Base-by-base conservation (phyloP, 129 eudicot genomes). In the Pulicaria dysenterica region DNA sequence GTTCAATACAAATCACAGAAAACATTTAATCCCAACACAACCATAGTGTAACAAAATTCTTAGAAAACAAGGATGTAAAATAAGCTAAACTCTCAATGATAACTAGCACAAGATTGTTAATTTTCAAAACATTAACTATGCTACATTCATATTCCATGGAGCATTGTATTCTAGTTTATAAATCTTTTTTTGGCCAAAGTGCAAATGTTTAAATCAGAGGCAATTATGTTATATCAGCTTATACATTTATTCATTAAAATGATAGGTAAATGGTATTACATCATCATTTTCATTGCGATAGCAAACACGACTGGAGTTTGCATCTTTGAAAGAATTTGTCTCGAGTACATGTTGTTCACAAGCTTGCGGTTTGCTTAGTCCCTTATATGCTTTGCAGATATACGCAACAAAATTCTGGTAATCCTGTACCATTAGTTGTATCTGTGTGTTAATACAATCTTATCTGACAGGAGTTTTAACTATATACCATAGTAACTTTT, bases 311-410 rank as follows among this genome's bases (percentile, higher is more conserved):
- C 43, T 51, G 5, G 83, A 72, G 81, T 77, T 68, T 38, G 64
- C 61, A 16, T 12, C 71, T 34, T 66, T 50, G 59, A 72, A 37
- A 56, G 67, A 79, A 50, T 73, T 75, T 43, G 76, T 70, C 56
- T 73, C 82, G 6, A 67, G 50, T 6, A 71, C 34, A 62, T 67
- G 69, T 66, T 44, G 80, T 47, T 40, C 62, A 77, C 98, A 92
- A 47, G 85, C 85, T 49, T 77, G 53, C 5, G 86, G 89, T 43
- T n/a, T 73, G 15, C 58, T 69, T 7, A 58, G 58, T 44, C 96
- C 96, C 50, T 63, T 80, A 80, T 92, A 89, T 15, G 95, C 89
- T 73, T 73, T 81, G 80, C 98, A 92, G 36, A 92, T 57, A 55
- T 92, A 75, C 49, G 87, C 82, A 66, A 85, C 77, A 64, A 84